Base-by-base conservation (phyloP, 805 yeast species). In the Millerozyma acaciae region DNA sequence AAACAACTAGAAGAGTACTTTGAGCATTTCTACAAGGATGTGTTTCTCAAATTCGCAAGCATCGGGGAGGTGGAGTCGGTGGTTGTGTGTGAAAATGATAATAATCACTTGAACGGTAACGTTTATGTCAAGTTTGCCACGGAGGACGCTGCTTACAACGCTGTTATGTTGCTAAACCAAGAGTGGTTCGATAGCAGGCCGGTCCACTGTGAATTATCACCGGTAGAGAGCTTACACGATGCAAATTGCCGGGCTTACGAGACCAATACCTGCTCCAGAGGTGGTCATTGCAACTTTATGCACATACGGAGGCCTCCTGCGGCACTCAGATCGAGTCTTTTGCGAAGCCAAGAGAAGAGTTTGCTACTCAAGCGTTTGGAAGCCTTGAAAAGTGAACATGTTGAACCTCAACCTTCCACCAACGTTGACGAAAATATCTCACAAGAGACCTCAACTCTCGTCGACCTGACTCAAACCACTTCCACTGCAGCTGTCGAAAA, bases 171-270 rank as follows among this genome's bases (percentile, higher is more conserved):
- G 34, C 74, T 88, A 48, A 86, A 85, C 50, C 71, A 78, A 20
- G 72, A 93, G 37, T 89, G 97, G 97, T 89, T 76, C 52, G 76
- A 77, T 35, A 77, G 75, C 6, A 60, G 79, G 35, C 97, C 97
- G 0, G 76, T 89, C 0, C 83, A 78, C 53, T 77, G 86, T 49
- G 93, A 85, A 47, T 63, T 85, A 17, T 75, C 86, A 16, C 93
- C 96, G 9, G 89, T 85, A 13, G 57, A 70, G 3, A 78, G 73
- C 48, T 76, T 84, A 44, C 64, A 70, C 28, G 93, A 81, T 35
- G 83, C 94, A 8, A 69, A 76, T 34, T 89, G 97, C 51, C 67
- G 85, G 25, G 82, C 82, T 26, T 80, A 81, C 49, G 85, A 80
- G 23, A 57, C 66, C 2, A 58, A 68, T 16, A 62, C 61, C 9